Base-by-base conservation (phyloP, 108 stramenopile species). In the Skeletonema potamos region DNA sequence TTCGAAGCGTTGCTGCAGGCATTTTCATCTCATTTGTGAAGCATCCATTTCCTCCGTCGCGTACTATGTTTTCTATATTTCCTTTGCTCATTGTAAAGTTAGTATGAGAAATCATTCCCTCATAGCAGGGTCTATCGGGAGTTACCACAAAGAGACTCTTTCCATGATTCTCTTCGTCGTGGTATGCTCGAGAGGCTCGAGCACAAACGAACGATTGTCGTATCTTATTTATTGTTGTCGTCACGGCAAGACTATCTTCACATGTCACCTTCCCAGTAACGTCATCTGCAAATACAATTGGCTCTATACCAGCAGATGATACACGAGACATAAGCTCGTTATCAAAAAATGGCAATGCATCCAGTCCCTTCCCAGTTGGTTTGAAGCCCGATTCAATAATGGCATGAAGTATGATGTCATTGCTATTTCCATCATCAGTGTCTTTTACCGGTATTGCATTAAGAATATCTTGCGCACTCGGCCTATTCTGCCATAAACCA, bases 271-370 rank as follows among this genome's bases (percentile, higher is more conserved):
- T 62, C 33, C 36, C 54, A 4, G 64, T 63, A 18, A 5, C 46
- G 1, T 60, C 79, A 22, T 87, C 69, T 20, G 76, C 70, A 58
- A 87, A 87, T 27, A 72, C 77, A n/a, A 88, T 57, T 13, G 87
- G 87, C 36, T 88, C 87, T 6, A 85, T 67, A 28, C 87, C 81
- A 15, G 82, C 20, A 27, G 54, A 66, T 12, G 43, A 22, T 13
- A 84, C 54, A 24, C 58, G 64, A n/a, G 62, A 37, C 72, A 78
- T 34, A 27, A 88, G 59, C 7, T 41, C 27, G 6, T 65, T 27
- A 65, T 86, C 61, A 46, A 57, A 17, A 20, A 88, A 56, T 27
- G 71, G 74, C 51, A 66, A 54, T 4, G 73, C 67, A 72, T 88
- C 87, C 18, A 51, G 29, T 64, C 82, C 76, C 34, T 66, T 36